A percentile compares a stretch with the other conserved stretches of the same genome.
Evolutionary conservation across 805 yeast species (phyloP).

Genomic region (Ogataea philodendri): DNA sequence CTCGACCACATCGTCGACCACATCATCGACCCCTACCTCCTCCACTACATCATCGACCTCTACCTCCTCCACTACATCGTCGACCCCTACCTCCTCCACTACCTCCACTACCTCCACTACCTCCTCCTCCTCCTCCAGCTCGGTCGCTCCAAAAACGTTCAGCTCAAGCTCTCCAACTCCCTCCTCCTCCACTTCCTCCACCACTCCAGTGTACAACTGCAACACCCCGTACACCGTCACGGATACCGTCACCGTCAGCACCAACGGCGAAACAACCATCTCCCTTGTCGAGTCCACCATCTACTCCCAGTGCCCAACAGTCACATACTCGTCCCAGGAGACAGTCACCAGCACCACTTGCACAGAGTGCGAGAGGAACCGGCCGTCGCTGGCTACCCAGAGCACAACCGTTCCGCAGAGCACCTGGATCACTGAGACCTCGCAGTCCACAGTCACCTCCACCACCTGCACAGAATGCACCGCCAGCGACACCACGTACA

Average conservation of each 20-base stretch:
- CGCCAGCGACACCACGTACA: constrained; percentile 3
- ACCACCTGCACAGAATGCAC: constrained; percentile 13
- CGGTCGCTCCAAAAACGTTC: constrained; percentile 6
- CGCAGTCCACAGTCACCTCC: not conserved
- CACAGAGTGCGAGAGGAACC: too few species aligned
- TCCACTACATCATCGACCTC: constrained; percentile 6
- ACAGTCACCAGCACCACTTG: too few species aligned
- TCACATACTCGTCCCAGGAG: too few species aligned
- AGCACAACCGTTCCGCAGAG: too few species aligned
- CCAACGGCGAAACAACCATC: too few species aligned
- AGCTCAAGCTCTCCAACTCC: constrained; percentile 4
- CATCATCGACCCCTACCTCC: constrained; percentile 4
- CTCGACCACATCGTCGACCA: constrained; percentile 15
- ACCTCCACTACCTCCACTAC: constrained; percentile 6
- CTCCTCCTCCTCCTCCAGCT: constrained; percentile 7
- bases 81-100: constrained; percentile 4
- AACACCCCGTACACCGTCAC: constrained; percentile 7
- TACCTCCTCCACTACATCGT: constrained; percentile 9
- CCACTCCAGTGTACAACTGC: constrained; percentile 4
- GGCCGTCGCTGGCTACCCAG: too few species aligned
- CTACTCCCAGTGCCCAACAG: too few species aligned
- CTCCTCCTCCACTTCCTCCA: constrained; percentile 2
- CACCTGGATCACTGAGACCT: too few species aligned
- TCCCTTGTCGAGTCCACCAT: not conserved
- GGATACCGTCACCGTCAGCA: constrained; percentile 5